phyloP scores from a whole-genome alignment of 192 early-diverging fungal species.

The Blastocladiella britannica region DNA sequence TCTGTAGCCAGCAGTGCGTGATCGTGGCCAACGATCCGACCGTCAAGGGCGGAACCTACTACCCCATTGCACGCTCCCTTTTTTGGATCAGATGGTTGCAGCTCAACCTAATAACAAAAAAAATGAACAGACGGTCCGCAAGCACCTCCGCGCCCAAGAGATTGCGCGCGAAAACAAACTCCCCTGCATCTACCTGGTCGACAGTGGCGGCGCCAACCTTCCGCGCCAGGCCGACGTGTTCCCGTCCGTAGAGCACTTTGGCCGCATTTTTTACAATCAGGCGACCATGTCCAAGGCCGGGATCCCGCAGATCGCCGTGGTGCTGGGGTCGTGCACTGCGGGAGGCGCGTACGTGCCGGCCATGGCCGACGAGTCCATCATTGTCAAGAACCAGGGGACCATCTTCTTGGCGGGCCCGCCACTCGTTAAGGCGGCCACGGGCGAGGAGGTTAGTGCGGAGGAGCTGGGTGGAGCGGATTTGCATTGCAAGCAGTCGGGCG shows the following conservation, averaged over 20 bases:
- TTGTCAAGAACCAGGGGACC: conserved; percentile 84
- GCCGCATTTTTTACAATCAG: conserved; percentile 92
- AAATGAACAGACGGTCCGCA: conserved; percentile 49
- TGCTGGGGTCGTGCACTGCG: conserved; percentile 91
- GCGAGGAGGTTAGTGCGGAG: conserved; percentile 79
- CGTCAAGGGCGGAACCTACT: conserved; percentile 96
- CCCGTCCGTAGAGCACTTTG: conserved; percentile 83
- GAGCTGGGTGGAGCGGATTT: conserved; percentile 88
- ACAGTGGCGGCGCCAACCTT: conserved; percentile 87
- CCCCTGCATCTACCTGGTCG: conserved; percentile 89
- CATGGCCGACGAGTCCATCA: conserved; percentile 95
- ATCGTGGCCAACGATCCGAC: conserved; percentile 94
- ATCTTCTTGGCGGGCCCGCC: conserved; percentile 94
- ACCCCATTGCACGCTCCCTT: conserved; percentile 44
- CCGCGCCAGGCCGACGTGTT: conserved; percentile 88
- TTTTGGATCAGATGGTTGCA: neutral
- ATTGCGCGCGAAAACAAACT: conserved; percentile 80
- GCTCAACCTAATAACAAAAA: neutral
- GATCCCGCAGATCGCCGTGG: conserved; percentile 93
- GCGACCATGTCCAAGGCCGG: conserved; percentile 49
- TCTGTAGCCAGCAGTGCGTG: conserved; percentile 64
- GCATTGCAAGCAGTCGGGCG: conserved; percentile 47
- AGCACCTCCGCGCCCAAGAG: conserved; percentile 93
- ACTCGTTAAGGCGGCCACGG: conserved; percentile 87
- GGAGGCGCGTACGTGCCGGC: conserved; percentile 95